Conservation (phyloP, 2,329 filamentous ascomycete genomes). For the Sporothrix protearum region DNA sequence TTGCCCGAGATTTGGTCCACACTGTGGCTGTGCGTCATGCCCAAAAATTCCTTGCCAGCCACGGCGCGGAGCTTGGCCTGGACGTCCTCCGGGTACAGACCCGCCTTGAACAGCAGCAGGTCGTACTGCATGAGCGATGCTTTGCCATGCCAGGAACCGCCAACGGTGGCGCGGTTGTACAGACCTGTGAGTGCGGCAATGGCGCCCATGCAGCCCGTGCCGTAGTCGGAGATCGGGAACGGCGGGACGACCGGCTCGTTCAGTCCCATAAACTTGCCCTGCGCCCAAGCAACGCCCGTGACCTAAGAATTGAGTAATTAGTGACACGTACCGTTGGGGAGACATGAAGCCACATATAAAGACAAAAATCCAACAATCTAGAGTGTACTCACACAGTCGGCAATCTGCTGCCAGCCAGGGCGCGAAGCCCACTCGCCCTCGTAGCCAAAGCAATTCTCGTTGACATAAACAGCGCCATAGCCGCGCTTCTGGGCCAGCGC, state of each 20-base stretch:
- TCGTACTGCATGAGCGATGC: slow-evolving; percentile 66
- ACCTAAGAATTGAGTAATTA: slow-evolving; percentile 7
- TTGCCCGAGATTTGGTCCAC: slow-evolving; percentile 63
- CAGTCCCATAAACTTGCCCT: slow-evolving; percentile 59
- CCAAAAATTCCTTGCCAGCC: slow-evolving; percentile 50
- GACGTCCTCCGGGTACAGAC: slow-evolving; percentile 52
- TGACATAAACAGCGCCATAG: slow-evolving; percentile 46
- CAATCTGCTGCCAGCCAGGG: slow-evolving; percentile 52
- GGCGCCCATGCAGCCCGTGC: slow-evolving; percentile 68
- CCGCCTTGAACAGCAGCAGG: slow-evolving; percentile 59
- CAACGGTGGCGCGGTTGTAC: slow-evolving; percentile 57
- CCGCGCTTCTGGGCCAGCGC: slow-evolving; percentile 40
- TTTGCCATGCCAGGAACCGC: slow-evolving; percentile 64
- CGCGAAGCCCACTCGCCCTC: slow-evolving; percentile 46
- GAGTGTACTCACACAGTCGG: slow-evolving; percentile 45
- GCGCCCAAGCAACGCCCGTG: slow-evolving; percentile 58
- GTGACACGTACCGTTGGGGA: not conserved
- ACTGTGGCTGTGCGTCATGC: slow-evolving; percentile 56
- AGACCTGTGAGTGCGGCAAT: slow-evolving; percentile 64
- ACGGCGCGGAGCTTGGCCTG: slow-evolving; percentile 48
- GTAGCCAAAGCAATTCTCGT: slow-evolving; percentile 56
- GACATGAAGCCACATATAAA: no score
- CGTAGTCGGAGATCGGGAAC: slow-evolving; percentile 63
- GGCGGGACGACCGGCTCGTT: slow-evolving; percentile 63
- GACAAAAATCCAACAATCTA: not conserved